Evolutionary conservation across 2,329 filamentous ascomycete genomes (phyloP).

Genomic region (Mycosphaerella arachidis): DNA sequence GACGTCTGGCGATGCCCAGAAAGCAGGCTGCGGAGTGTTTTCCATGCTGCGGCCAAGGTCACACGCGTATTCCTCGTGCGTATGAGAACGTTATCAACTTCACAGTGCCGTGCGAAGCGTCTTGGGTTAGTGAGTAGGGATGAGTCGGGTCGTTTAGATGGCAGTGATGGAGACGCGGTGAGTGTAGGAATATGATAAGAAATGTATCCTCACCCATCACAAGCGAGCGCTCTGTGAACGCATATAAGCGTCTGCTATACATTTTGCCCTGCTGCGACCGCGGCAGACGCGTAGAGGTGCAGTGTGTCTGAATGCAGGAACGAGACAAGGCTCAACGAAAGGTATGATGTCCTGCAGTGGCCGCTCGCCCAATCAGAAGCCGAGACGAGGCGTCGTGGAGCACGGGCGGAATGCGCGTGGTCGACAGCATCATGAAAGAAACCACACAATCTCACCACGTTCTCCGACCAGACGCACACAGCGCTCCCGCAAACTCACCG

Average conservation of each 20-base stretch:
- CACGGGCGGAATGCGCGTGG: neutral
- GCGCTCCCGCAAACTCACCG: neutral
- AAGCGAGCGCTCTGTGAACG: neutral
- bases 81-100: neutral
- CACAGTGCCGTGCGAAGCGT: neutral
- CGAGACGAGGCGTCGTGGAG: neutral
- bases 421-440: neutral
- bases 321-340: neutral
- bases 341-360: neutral
- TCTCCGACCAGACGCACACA: constrained; percentile 4
- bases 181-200: neutral
- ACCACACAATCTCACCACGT: constrained; percentile 8
- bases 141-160: neutral
- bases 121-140: neutral
- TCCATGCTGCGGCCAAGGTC: neutral
- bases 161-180: neutral
- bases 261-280: neutral
- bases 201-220: neutral
- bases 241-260: neutral
- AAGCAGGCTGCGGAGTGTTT: neutral
- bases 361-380: neutral
- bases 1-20: neutral
- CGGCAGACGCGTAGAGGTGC: neutral
- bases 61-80: neutral
- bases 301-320: neutral